phyloP scores from a whole-genome alignment of 768 basidiomycete genomes.

The Rhizopogon vesiculosus region DNA sequence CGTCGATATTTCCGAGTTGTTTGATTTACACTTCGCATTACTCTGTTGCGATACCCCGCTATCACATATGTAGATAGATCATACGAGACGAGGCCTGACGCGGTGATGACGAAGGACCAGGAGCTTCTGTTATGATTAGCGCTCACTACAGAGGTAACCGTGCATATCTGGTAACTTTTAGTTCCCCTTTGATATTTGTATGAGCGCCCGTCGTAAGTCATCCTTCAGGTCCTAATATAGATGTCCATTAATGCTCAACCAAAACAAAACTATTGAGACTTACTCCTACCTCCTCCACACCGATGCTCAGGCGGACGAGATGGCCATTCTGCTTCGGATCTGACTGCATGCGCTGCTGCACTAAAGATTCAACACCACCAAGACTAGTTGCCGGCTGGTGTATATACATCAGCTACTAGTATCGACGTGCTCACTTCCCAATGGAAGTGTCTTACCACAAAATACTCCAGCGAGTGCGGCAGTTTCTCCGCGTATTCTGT shows the following conservation, averaged over 20 bases:
- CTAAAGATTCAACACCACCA: conserved; percentile 81
- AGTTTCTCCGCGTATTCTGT: conserved; percentile 49
- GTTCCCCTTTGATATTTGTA: conserved; percentile 26
- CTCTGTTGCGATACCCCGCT: no score
- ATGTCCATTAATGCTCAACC: background rate
- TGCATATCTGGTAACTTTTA: no score
- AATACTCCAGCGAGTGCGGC: conserved; percentile 61
- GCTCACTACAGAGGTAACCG: no score
- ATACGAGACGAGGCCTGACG: no score
- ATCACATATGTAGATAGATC: no score
- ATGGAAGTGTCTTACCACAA: conserved; percentile 51
- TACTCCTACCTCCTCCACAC: conserved; percentile 78
- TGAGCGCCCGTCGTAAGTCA: conserved; percentile 58
- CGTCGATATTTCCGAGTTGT: no score
- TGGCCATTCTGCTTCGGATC: conserved; percentile 64
- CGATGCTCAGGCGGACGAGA: conserved; percentile 72
- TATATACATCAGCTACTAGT: conserved; percentile 7
- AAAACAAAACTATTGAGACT: conserved; percentile 6
- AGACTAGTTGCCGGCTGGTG: conserved; percentile 76
- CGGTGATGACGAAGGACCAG: no score
- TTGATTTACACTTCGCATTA: no score
- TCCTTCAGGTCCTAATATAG: conserved; percentile 59
- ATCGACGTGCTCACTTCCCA: background rate
- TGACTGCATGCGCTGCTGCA: conserved; percentile 62
- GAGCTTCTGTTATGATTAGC: no score